A percentile compares a stretch with the other conserved stretches of the same genome.
Conservation (phyloP, 2,329 filamentous ascomycete species). For the Colletotrichum tamarilloi region DNA sequence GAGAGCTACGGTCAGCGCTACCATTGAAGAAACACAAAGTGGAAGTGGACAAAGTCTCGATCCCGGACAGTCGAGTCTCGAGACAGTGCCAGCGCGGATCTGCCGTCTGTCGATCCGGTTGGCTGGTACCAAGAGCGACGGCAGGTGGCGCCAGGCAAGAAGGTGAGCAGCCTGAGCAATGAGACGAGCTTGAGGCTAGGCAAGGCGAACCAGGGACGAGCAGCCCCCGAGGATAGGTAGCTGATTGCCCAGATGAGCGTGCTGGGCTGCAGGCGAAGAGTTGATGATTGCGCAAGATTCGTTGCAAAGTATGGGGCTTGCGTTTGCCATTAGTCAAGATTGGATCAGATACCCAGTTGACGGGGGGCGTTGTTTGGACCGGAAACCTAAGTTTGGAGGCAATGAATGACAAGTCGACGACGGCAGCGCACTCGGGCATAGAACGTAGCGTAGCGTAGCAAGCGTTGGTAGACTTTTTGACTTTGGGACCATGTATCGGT, state of each 20-base stretch:
- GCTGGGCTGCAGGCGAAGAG: slow-evolving; percentile 23
- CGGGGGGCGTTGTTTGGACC: slow-evolving; percentile 21
- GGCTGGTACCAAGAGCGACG: neutral
- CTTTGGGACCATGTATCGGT: neutral
- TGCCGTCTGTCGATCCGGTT: slow-evolving; percentile 27
- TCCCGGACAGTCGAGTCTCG: neutral
- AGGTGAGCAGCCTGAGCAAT: slow-evolving; percentile 6
- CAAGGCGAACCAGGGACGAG: neutral
- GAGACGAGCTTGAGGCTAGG: slow-evolving; percentile 9
- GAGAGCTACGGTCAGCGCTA: slow-evolving; percentile 22
- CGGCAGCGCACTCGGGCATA: neutral
- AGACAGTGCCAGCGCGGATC: neutral
- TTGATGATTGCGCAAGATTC: slow-evolving; percentile 23
- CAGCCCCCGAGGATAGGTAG: neutral
- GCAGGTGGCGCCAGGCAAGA: slow-evolving; percentile 27
- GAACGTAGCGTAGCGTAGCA: neutral
- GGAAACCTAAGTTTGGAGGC: slow-evolving; percentile 12
- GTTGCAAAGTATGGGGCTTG: slow-evolving; percentile 32
- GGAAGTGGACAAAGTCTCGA: slow-evolving; percentile 28
- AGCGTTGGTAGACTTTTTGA: neutral
- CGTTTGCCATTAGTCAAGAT: slow-evolving; percentile 34
- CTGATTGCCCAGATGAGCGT: neutral
- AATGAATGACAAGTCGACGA: neutral
- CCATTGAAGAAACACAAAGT: slow-evolving; percentile 28
- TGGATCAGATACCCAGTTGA: slow-evolving; percentile 25